These are phyloP conservation scores for Sporothrix dimorphospora DNA, from an alignment of 2,329 filamentous ascomycete species.

Conservation along the genomic window DNA sequence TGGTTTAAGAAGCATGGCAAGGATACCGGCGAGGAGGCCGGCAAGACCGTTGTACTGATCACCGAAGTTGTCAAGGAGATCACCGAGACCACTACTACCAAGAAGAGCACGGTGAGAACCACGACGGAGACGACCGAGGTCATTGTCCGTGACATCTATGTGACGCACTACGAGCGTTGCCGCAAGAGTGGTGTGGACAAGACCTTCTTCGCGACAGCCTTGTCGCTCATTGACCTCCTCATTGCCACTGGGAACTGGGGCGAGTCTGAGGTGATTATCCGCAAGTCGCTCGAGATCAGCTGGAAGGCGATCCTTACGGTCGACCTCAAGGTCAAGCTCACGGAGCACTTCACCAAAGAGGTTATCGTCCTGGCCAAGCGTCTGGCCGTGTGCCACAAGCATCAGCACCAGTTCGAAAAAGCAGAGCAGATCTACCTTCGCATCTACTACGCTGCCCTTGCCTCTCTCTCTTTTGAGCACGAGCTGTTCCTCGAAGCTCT, in stretches of 20 bases:
- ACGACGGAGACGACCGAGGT: constrained; percentile 44
- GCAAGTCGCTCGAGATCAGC: constrained; percentile 44
- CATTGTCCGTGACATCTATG: constrained; percentile 36
- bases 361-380: constrained; percentile 41
- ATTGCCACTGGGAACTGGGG: constrained; percentile 41
- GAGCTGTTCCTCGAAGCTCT: constrained; percentile 39
- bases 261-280: constrained; percentile 44
- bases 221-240: constrained; percentile 43
- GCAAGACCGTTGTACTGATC: constrained; percentile 43
- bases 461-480: constrained; percentile 41
- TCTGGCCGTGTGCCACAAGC: constrained; percentile 44
- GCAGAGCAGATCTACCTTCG: constrained; percentile 45
- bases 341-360: constrained; percentile 41
- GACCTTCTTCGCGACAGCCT: constrained; percentile 43
- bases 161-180: constrained; percentile 41
- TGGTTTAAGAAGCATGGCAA: constrained; percentile 45
- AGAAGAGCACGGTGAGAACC: constrained; percentile 42
- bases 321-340: constrained; percentile 39
- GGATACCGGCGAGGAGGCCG: constrained; percentile 41
- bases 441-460: constrained; percentile 43
- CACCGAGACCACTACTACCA: constrained; percentile 41
- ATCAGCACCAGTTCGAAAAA: constrained; percentile 43
- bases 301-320: constrained; percentile 45
- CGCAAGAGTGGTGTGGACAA: constrained; percentile 40
- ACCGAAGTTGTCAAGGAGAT: constrained; percentile 47